Conservation (phyloP, 2,329 filamentous ascomycete species). For the Phialophora expanda region DNA sequence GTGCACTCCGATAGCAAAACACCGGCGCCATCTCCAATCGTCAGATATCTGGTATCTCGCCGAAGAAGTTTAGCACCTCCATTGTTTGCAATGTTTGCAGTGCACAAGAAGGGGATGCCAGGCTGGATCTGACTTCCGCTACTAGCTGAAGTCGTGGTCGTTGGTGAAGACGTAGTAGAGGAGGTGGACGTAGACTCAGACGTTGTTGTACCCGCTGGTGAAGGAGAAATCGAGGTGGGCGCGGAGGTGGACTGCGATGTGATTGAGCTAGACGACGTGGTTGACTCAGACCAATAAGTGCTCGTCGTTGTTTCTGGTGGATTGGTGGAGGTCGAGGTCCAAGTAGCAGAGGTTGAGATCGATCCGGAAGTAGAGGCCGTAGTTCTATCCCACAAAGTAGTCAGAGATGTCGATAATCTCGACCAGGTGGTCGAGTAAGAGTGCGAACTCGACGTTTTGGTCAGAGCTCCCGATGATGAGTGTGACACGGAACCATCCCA, state of each 20-base stretch:
- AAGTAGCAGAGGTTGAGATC: background rate
- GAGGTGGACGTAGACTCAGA: background rate
- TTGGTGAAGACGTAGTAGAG: background rate
- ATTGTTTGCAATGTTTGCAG: background rate
- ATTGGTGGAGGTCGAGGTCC: slow-evolving; percentile 6
- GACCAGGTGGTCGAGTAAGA: slow-evolving; percentile 4
- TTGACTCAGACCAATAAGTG: background rate
- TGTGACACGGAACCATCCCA: slow-evolving; percentile 6
- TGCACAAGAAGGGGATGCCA: slow-evolving; percentile 2
- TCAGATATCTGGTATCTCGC: slow-evolving; percentile 2
- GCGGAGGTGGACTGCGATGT: background rate
- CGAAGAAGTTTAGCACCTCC: background rate
- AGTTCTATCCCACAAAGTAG: background rate
- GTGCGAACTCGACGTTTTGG: slow-evolving; percentile 3
- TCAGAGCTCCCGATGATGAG: slow-evolving; percentile 8
- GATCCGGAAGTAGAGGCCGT: background rate
- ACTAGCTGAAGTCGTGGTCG: slow-evolving; percentile 2
- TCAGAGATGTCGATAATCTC: background rate
- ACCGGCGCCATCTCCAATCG: slow-evolving; percentile 1
- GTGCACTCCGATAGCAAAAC: background rate
- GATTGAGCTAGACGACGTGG: slow-evolving; percentile 1
- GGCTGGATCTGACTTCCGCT: slow-evolving; percentile 3
- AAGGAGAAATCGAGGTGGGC: background rate
- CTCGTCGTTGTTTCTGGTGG: background rate
- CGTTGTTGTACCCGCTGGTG: background rate